Conservation (phyloP, 768 basidiomycete genomes). For the Multifurca ochricompacta region DNA sequence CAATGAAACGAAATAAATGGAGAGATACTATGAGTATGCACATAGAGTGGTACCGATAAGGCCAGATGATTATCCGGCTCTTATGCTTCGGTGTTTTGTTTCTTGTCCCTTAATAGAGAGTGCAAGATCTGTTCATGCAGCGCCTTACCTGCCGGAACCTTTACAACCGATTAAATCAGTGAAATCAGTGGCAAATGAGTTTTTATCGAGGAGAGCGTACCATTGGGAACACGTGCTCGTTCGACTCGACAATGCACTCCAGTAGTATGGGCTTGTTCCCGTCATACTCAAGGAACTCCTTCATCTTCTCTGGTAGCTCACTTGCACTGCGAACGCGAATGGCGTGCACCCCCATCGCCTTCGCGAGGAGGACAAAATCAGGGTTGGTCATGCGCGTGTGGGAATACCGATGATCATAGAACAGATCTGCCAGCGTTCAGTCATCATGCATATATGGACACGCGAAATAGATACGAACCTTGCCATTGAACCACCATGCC, state of each 20-base stretch:
- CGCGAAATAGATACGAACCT: conserved; percentile 40
- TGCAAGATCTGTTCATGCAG: conserved; percentile 87
- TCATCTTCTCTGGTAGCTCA: conserved; percentile 93
- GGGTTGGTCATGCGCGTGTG: conserved; percentile 96
- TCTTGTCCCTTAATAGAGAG: conserved; percentile 29
- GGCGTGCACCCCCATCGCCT: conserved; percentile 89
- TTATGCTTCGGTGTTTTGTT: conserved; percentile 10
- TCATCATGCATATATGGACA: background rate
- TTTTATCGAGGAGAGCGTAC: conserved; percentile 32
- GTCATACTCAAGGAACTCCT: conserved; percentile 96
- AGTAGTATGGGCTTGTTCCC: conserved; percentile 78
- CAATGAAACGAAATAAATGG: background rate
- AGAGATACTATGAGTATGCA: background rate
- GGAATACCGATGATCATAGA: conserved; percentile 95
- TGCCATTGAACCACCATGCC: conserved; percentile 99
- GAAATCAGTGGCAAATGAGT: conserved; percentile 20
- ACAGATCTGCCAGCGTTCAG: conserved; percentile 52
- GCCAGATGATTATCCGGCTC: background rate
- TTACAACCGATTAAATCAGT: conserved; percentile 11
- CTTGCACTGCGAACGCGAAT: conserved; percentile 61
- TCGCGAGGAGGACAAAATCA: conserved; percentile 84
- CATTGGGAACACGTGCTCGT: conserved; percentile 91
- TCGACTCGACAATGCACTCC: conserved; percentile 80
- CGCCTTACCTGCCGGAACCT: conserved; percentile 91
- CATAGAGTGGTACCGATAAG: background rate